Percentiles rank a stretch among this genome's conserved stretches.
phyloP scores from a whole-genome alignment of 1,284 basidiomycete species.

The Ustilago loliicola region DNA sequence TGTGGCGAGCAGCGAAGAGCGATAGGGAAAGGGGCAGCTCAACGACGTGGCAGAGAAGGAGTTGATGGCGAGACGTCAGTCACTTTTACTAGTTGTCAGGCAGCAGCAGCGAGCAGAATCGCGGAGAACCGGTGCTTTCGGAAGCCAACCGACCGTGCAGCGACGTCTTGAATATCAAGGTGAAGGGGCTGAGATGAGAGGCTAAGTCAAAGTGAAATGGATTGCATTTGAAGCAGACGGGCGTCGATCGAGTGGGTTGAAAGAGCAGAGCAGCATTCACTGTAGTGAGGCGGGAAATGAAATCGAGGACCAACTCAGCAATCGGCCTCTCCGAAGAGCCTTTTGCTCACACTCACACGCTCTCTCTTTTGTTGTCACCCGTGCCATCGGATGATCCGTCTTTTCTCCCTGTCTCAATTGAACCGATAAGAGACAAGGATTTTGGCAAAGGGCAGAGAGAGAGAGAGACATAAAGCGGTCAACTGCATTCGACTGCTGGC shows the following conservation, averaged over 20 bases:
- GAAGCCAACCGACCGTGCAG: too few relatives aligned
- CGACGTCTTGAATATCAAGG: too few relatives aligned
- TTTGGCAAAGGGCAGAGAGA: too few relatives aligned
- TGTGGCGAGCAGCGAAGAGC: background rate
- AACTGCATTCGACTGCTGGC: background rate
- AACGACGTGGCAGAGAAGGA: background rate
- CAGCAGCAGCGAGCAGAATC: background rate
- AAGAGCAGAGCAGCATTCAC: background rate
- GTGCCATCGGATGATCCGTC: background rate
- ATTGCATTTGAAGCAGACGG: too few relatives aligned
- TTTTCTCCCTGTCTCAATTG: background rate
- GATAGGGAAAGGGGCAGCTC: background rate
- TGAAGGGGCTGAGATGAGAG: too few relatives aligned
- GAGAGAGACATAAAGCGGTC: too few relatives aligned
- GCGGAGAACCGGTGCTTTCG: background rate
- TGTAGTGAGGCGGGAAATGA: constrained; percentile 17
- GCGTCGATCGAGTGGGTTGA: too few relatives aligned
- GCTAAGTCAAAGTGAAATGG: too few relatives aligned
- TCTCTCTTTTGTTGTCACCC: too few relatives aligned
- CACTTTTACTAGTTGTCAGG: too few relatives aligned
- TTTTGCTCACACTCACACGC: background rate
- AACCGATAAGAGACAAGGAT: too few relatives aligned
- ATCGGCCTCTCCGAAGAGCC: constrained; percentile 19
- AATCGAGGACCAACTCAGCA: constrained; percentile 3
- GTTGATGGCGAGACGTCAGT: background rate